Base-by-base conservation (phyloP, 129 eudicot species). In the Logfia minima region DNA sequence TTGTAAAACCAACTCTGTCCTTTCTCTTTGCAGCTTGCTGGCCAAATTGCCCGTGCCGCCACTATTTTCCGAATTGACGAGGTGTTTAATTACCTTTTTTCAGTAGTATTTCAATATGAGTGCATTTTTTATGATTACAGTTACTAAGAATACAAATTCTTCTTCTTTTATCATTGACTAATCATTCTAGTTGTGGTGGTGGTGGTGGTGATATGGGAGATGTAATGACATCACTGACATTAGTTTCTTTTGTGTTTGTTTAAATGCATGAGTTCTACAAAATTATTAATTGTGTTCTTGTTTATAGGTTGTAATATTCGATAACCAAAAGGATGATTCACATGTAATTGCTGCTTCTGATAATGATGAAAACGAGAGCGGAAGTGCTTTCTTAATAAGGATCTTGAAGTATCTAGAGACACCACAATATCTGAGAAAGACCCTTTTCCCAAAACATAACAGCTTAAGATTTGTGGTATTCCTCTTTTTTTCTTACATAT, bases 31-130 rank as follows among this genome's bases (percentile, higher is more conserved):
- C 89, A 91, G 97, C 84, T 93, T 59, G 98, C 97, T 79, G 94
- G 97, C 59, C 97, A 94, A 82, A 85, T 94, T 80, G 96, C 99
- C 21, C 96, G 99, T 26, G 99, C 99, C 17, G 93, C 90, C 69
- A 89, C 99, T 16, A 94, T 94, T 77, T 94, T 86, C 86, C 90
- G 97, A 22, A 79, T 94, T 34, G 89, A 94, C 29, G 97, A 94
- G 99, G 99, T 94, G 2, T 34, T 37, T 35, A 56, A 9, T 41
- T 39, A 11, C 41, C 61, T 5, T 45, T 58, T 64, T 19, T 76
- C 71, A 32, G 13, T 23, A 19, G 59, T 68, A 67, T 66, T 53
- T 28, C 2, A 11, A 1, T 70, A 26, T 34, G 37, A 34, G 53
- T 70, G 18, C 56, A 22, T n/a, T 58, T 8, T n/a, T 19, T 19